Base-by-base conservation (phyloP, 495 filamentous ascomycete species). In the Aspergillus funiculosus region DNA sequence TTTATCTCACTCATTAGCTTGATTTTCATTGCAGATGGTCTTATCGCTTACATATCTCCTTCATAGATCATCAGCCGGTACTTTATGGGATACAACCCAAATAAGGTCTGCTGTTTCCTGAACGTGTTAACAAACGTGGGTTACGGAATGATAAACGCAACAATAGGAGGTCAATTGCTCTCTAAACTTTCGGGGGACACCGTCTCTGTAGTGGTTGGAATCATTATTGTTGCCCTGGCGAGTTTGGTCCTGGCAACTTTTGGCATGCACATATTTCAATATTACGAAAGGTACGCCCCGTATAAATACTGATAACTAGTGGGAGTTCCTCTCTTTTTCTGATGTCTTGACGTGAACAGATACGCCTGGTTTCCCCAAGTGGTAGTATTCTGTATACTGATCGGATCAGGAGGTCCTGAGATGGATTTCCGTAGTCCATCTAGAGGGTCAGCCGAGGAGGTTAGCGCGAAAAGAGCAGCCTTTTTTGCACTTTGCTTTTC, bases 41-140 rank as follows among this genome's bases (percentile, higher is more conserved):
- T 39, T 42, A 47, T n/a, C n/a, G n/a, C 30, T 40, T 17, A 15
- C 26, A 22, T 43, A 22, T 43, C 14, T 22, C 11, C 11, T 15
- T 25, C 15, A 34, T 54, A 82, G 80, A 79, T 89, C 31, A 74
- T 86, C 29, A 67, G 79, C 4, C 75, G 85, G 5, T 88, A 82
- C 56, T 77, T 79, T 37, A 88, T 89, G 82, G 86, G 86, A 5
- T 89, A 83, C 64, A 87, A 81, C 64, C 85, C 86, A 1, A 75
- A 76, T 34, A 88, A 86, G 62, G 50, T 87, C 7, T 78, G 82
- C 41, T 78, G 77, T 22, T 22, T 81, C 0, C 62, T 90, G 17
- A 87, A 87, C 45, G 67, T 89, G 9, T 75, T 88, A 31, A 75
- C 85, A 24, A 75, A 85, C 56, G 50, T 87, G 20, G 85, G 84